These are phyloP conservation scores for Saccharomycopsis crataegensis DNA, from an alignment of 1,139 yeast species.

Conservation along the genomic window DNA sequence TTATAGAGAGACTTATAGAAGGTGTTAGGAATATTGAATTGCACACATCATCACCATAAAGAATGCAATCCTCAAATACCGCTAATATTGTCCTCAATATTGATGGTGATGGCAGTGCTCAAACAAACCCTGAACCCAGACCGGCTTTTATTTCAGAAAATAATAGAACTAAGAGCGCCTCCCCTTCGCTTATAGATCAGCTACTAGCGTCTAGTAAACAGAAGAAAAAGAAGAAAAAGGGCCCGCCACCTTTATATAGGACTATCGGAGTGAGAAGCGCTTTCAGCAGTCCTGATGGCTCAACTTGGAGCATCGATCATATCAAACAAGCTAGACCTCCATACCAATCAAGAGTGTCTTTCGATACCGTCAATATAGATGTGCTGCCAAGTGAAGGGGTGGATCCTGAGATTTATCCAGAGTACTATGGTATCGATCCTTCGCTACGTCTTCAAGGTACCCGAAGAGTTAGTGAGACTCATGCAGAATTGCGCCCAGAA, in stretches of 20 bases:
- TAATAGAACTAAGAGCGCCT: background rate
- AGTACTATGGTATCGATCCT: conserved; percentile 22
- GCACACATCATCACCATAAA: too few species aligned
- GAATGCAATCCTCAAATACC: too few species aligned
- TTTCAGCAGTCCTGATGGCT: background rate
- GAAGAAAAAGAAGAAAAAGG: background rate
- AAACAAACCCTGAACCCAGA: too few species aligned
- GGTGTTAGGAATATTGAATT: too few species aligned
- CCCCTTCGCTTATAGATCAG: conserved; percentile 9
- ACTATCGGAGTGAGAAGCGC: background rate
- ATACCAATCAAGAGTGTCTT: conserved; percentile 30
- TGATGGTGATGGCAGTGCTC: too few species aligned
- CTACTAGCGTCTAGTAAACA: conserved; percentile 1
- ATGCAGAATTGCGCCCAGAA: background rate
- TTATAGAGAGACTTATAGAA: too few species aligned
- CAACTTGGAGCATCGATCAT: background rate
- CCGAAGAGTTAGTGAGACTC: background rate
- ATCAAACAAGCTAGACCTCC: background rate
- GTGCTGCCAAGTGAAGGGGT: conserved; percentile 26
- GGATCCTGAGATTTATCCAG: conserved; percentile 23
- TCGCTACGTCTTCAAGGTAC: conserved; percentile 14
- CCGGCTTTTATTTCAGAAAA: background rate
- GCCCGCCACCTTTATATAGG: conserved; percentile 7
- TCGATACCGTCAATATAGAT: conserved; percentile 39
- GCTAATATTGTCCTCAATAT: too few species aligned